Evolutionary conservation across 495 filamentous ascomycete species (phyloP).

Genomic region (Tuber aestivum): DNA sequence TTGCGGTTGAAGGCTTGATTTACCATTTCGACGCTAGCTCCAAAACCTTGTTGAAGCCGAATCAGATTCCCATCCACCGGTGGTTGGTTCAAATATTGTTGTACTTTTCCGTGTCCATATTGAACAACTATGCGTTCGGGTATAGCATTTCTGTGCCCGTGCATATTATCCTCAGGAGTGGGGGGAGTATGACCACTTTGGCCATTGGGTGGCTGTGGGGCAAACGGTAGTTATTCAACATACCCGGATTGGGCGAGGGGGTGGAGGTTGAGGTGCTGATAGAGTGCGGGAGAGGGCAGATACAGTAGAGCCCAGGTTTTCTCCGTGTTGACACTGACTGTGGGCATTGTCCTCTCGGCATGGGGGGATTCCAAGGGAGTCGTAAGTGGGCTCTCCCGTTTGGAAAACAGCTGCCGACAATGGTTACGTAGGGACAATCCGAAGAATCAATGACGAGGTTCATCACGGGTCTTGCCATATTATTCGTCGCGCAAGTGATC

Average conservation of each 20-base stretch:
- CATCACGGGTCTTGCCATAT: conserved; percentile 69
- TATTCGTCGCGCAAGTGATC: conserved; percentile 81
- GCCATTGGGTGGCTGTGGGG: conserved; percentile 75
- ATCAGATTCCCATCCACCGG: conserved; percentile 73
- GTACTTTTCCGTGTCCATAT: conserved; percentile 83
- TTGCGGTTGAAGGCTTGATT: conserved; percentile 68
- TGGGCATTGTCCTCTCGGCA: conserved; percentile 78
- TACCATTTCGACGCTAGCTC: conserved; percentile 58
- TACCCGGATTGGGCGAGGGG: not conserved
- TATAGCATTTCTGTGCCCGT: conserved; percentile 95
- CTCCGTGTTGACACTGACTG: conserved; percentile 71
- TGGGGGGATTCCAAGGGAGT: conserved; percentile 81
- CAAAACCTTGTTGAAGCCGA: conserved; percentile 64
- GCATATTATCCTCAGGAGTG: conserved; percentile 93
- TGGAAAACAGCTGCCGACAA: not conserved
- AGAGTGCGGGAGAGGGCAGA: conserved; percentile 25
- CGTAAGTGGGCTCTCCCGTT: conserved; percentile 47
- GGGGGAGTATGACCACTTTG: conserved; percentile 91
- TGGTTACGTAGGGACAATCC: conserved; percentile 37
- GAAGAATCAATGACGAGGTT: conserved; percentile 46
- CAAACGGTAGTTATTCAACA: conserved; percentile 48
- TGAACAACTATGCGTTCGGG: conserved; percentile 97
- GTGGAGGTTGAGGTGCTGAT: not conserved
- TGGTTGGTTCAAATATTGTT: conserved; percentile 86
- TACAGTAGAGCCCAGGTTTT: conserved; percentile 75